Evolutionary conservation across 768 basidiomycete genomes (phyloP), one percentile per base, ranked within the genome.

Genomic region (Mycena epipterygia): DNA sequence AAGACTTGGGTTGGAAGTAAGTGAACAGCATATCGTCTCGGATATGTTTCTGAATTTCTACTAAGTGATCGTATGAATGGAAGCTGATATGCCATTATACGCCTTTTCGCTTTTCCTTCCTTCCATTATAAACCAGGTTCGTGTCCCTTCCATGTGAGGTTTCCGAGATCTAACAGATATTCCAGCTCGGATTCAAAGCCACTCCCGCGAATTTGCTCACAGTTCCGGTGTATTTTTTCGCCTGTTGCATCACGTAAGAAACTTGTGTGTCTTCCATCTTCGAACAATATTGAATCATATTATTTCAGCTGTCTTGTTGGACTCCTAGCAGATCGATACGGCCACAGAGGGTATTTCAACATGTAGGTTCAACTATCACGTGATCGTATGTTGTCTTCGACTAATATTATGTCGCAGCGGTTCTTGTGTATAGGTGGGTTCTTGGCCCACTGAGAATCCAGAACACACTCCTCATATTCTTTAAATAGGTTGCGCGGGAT

Each of bases 61-160:
- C 30, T n/a, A n/a, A 37, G 91, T 91, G 84, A 46, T 89, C 7
- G 75, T 89, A 19, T 91, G 90, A 71, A 80, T 78, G 70, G 32
- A 23, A 16, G 80, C 79, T 51, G 90, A 90, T 76, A 90, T 95
- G 51, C 53, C 53, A 14, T 25, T 67, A 7, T 95, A 94, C 72
- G 91, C 93, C 0, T 93, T 94, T 79, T 85, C 92, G 25, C 80
- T 94, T 51, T 95, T 95, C 84, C 81, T 93, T 62, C 93, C 93
- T 0, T 92, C 89, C 48, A 94, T 95, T 76, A 94, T 94, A 78
- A 90, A 87, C 68, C 82, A 91, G 81, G 90, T 91, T 71, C 46
- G 86, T 79, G 25, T 23, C 51, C 8, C 35, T 53, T 14, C n/a
- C n/a, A 46, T 53, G 32, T 30, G 41, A 16, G n/a, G n/a, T n/a